phyloP scores from a whole-genome alignment of 2,329 filamentous ascomycete genomes.

The Claviceps sp. region DNA sequence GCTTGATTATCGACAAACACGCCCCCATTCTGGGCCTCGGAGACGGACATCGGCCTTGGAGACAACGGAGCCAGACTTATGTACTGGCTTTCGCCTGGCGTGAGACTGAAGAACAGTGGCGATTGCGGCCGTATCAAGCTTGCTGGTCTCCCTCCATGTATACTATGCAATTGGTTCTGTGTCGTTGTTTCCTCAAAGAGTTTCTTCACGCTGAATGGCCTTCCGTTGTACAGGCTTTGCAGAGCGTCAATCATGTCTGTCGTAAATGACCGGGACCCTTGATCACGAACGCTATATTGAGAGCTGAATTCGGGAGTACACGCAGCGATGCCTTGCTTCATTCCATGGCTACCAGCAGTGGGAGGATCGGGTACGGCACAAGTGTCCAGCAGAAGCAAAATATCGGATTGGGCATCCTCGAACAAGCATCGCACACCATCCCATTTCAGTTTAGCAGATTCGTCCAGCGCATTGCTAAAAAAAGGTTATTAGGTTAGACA shows the following conservation, averaged over 20 bases:
- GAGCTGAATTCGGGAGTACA: slow-evolving; percentile 35
- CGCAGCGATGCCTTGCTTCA: slow-evolving; percentile 52
- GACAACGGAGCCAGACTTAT: slow-evolving; percentile 38
- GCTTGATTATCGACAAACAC: slow-evolving; percentile 12
- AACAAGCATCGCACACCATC: slow-evolving; percentile 47
- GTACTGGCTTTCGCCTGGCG: slow-evolving; percentile 37
- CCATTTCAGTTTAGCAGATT: slow-evolving; percentile 50
- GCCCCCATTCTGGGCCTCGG: slow-evolving; percentile 16
- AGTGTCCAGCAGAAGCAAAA: slow-evolving; percentile 49
- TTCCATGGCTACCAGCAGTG: slow-evolving; percentile 36
- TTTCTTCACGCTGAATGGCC: slow-evolving; percentile 42
- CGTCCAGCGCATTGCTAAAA: slow-evolving; percentile 40
- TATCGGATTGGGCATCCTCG: slow-evolving; percentile 49
- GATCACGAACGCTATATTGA: slow-evolving; percentile 30
- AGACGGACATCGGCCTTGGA: slow-evolving; percentile 15
- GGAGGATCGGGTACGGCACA: slow-evolving; percentile 40
- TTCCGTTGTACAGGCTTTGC: slow-evolving; percentile 35
- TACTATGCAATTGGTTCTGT: slow-evolving; percentile 30
- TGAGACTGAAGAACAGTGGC: slow-evolving; percentile 43
- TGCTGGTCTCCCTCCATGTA: slow-evolving; percentile 27
- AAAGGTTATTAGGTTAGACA: slow-evolving; percentile 21
- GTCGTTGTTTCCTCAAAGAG: slow-evolving; percentile 42
- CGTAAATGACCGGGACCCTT: slow-evolving; percentile 42
- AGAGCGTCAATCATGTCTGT: slow-evolving; percentile 42
- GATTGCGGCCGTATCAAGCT: slow-evolving; percentile 31